Base-by-base conservation (phyloP, 371 early-diverging fungal genomes). In the Lichtheimia ramosa region DNA sequence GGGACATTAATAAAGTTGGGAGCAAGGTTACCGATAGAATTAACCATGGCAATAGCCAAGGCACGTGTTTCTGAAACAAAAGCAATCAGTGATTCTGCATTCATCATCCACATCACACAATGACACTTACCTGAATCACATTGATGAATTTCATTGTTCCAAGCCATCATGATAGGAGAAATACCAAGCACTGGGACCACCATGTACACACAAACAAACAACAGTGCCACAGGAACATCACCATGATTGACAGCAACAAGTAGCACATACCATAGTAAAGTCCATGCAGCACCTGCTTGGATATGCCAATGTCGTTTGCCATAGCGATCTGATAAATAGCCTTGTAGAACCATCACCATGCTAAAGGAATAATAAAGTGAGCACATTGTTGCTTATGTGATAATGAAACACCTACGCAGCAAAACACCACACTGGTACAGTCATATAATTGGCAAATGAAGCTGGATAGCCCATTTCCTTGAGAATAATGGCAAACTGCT, bases 171-270 rank as follows among this genome's bases (percentile, higher is more conserved):
- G 51, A 79, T 71, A 18, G 71, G 69, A 0, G 68, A 65, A 21
- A 68, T 62, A 56, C 74, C 68, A 51, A 65, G 72, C 15, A 75
- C 63, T 24, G 66, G 75, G 15, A 65, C 56, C 12, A 71, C 59
- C 64, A 75, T 61, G 54, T 73, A 71, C n/a, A 68, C 70, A 41
- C 69, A 67, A 5, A 66, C 70, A 48, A 69, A 73, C 15, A 75
- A 54, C 20, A 72, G 56, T 5, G 59, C 58, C 2, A 65, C 43
- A 4, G 71, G 70, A 3, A 70, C 58, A 40, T 76, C 58, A 13
- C 75, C 77, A 1, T 66, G 72, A 43, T 72, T 69, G 53, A 88
- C 73, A 50, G 83, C 83, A 5, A 82, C 81, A 5, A 87, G 75
- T 23, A 89, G 34, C 56, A 85, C 77, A 49, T 85, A 80, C 51